A percentile compares a stretch with the other conserved stretches of the same genome.
These are phyloP conservation scores for Saccharomycopsis lassenensis DNA, from an alignment of 805 yeast genomes.

Conservation along the genomic window DNA sequence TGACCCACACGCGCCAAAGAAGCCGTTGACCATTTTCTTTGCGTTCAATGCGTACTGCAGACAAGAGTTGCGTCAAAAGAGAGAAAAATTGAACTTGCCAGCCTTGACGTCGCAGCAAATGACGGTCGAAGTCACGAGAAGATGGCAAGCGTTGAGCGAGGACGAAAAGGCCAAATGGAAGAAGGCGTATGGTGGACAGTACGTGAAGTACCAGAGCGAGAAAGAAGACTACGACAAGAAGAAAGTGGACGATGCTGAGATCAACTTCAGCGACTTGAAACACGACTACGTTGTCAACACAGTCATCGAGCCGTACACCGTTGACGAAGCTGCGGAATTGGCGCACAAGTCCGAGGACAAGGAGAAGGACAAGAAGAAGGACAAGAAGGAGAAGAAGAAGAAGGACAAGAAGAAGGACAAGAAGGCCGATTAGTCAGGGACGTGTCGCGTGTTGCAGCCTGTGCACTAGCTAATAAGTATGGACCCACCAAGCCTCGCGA, in stretches of 20 bases:
- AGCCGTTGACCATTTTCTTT: conserved; percentile 83
- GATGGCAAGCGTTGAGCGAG: conserved; percentile 68
- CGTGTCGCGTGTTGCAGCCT: no score
- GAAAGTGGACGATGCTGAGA: conserved; percentile 9
- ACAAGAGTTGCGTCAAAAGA: conserved; percentile 57
- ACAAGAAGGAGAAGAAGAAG: conserved; percentile 10
- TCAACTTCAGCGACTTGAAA: conserved; percentile 10
- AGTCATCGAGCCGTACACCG: conserved; percentile 14
- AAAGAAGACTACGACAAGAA: conserved; percentile 31
- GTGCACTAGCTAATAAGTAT: no score
- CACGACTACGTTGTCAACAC: conserved; percentile 12
- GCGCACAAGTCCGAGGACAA: conserved; percentile 3
- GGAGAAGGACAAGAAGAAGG: not conserved
- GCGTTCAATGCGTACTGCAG: conserved; percentile 66
- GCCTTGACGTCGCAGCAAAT: conserved; percentile 66
- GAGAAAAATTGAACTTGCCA: conserved; percentile 46
- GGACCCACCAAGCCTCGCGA: no score
- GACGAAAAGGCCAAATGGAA: conserved; percentile 66
- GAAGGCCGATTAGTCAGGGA: no score
- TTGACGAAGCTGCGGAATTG: conserved; percentile 4
- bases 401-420: conserved; percentile 8
- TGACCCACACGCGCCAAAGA: conserved; percentile 94
- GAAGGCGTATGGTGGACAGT: conserved; percentile 36
- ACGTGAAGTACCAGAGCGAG: conserved; percentile 33
- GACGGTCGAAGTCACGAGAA: conserved; percentile 65